Evolutionary conservation across 1,139 yeast genomes (phyloP), one percentile per base, ranked within the genome.

Genomic region (Yamadazyma friedrichii): DNA sequence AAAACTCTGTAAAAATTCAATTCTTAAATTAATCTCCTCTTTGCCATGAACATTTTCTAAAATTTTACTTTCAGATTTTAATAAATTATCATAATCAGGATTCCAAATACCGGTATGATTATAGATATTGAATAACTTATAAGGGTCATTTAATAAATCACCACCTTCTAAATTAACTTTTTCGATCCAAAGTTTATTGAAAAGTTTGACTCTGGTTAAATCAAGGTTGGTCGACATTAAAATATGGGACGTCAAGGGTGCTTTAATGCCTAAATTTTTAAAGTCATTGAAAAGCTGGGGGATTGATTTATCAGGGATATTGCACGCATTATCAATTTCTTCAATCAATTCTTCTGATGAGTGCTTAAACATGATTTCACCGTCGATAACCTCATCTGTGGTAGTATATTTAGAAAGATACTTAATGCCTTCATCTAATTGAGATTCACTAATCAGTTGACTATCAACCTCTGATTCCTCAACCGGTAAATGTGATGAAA

Each of bases 31-130:
- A 24, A 65, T 56, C 33, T 51, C 49, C 20, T 44, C 43, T 33
- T 48, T 45, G 10, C 54, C 49, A 39, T 65, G 67, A 24, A 54
- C 47, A 24, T 53, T 45, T 31, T 50, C 44, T 37, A 59, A 47
- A n/a, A 48, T 44, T 15, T 46, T 42, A 17, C 42, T 36, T 17
- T 54, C 57, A 9, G 40, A 37, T 3, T 52, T 46, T 13, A 46
- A 42, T 29, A 65, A 50, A 27, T 43, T 39, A 50, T 65, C 70
- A 32, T 55, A 53, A 8, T 49, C 47, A 25, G 43, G 48, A 39
- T 54, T 59, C 72, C 72, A 66, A 22, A 63, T 43, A 2, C 69
- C 67, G n/a, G 45, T 41, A 8, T 41, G 43, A 16, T 44, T 46
- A 31, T 51, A 47, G 15, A 52, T 32, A 8, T 35, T 39, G 9